Conservation (phyloP, 2,329 filamentous ascomycete genomes). For the Cladophialophora exuberans region DNA sequence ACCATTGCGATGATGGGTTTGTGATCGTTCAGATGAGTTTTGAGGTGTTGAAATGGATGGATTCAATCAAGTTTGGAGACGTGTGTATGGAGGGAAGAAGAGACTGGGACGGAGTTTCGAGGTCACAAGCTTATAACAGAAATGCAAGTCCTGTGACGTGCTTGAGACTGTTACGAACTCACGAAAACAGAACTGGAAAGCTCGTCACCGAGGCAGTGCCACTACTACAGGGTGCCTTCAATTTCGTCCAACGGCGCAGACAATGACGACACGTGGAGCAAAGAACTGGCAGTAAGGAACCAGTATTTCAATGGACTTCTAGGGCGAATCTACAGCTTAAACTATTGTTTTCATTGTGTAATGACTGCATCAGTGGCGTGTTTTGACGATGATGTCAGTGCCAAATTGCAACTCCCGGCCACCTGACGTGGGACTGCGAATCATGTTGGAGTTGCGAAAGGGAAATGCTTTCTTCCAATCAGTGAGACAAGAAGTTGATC, state of each 20-base stretch:
- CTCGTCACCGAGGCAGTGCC: too few species aligned
- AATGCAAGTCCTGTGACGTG: constrained; percentile 23
- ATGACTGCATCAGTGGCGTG: constrained; percentile 6
- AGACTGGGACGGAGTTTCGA: constrained; percentile 12
- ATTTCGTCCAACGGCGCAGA: constrained; percentile 15
- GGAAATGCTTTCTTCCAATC: constrained; percentile 6
- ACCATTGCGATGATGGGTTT: constrained; percentile 53
- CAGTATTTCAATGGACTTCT: not conserved
- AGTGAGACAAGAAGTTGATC: not conserved
- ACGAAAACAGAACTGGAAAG: too few species aligned
- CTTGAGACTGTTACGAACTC: constrained; percentile 9
- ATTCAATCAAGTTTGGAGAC: not conserved
- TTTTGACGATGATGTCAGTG: constrained; percentile 24
- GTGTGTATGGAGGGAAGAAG: constrained; percentile 14
- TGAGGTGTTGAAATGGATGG: not conserved
- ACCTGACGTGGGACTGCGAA: constrained; percentile 24
- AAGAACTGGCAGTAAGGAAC: constrained; percentile 1
- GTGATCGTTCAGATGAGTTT: not conserved
- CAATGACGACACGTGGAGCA: constrained; percentile 29
- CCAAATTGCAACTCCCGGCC: constrained; percentile 4
- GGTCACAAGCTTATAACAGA: constrained; percentile 18
- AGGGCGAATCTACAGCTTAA: not conserved
- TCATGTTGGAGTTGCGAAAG: not conserved
- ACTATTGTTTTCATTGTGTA: constrained; percentile 3
- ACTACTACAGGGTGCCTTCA: not conserved